phyloP scores from a whole-genome alignment of 345 rosid species.

The Clausena lansium region DNA sequence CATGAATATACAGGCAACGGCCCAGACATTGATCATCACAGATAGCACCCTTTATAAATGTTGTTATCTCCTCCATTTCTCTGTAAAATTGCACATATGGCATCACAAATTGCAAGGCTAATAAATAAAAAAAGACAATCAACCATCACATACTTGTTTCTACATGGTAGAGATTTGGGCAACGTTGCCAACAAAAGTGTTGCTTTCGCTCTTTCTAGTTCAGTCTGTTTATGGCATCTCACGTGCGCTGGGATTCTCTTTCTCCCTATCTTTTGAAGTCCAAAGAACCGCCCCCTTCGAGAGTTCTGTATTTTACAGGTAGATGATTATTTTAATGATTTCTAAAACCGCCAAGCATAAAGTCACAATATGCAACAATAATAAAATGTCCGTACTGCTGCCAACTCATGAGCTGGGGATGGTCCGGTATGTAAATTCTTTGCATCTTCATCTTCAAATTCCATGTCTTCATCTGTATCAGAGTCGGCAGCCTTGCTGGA shows the following conservation, averaged over 20 bases:
- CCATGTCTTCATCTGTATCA: conserved; percentile 68
- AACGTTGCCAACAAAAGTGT: conserved; percentile 73
- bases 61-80: conserved; percentile 86
- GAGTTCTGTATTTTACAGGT: conserved; percentile 52
- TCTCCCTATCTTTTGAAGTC: conserved; percentile 78
- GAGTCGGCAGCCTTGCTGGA: conserved; percentile 36
- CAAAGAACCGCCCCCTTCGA: conserved; percentile 69
- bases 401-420: conserved; percentile 35
- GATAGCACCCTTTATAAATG: conserved; percentile 81
- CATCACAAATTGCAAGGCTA: background rate
- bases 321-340: conserved; percentile 8
- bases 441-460: conserved; percentile 44
- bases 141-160: conserved; percentile 56
- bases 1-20: conserved; percentile 88
- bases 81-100: conserved; percentile 23
- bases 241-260: conserved; percentile 89
- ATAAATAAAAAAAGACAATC: background rate
- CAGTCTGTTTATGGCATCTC: conserved; percentile 80
- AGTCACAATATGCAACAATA: conserved; percentile 6
- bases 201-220: conserved; percentile 85
- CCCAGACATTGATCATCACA: conserved; percentile 89
- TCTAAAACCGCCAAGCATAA: conserved; percentile 14
- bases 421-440: conserved; percentile 39
- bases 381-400: conserved; percentile 51
- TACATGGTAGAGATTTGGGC: conserved; percentile 87